Conservation (phyloP, 768 basidiomycete species). For the Mycena albidolilacea region DNA sequence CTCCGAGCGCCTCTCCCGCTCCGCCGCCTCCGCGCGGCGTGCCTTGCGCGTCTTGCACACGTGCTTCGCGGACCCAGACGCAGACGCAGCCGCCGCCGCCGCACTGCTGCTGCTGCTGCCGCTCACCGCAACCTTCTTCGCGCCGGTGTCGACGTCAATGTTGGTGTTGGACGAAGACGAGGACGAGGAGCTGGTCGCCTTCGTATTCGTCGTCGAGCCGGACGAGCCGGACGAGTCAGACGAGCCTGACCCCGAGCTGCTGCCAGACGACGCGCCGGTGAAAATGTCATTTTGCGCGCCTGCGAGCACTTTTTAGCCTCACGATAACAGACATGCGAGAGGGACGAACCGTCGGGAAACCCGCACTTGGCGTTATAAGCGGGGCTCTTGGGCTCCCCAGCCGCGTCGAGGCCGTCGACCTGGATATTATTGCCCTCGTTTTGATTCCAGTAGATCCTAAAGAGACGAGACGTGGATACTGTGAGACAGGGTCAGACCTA, state of each 20-base stretch:
- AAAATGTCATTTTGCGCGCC: constrained; percentile 65
- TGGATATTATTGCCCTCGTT: constrained; percentile 62
- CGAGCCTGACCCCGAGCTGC: neutral
- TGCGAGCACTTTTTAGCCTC: constrained; percentile 23
- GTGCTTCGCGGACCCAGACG: neutral
- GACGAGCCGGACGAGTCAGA: neutral
- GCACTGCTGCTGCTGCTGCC: neutral
- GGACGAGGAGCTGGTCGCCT: neutral
- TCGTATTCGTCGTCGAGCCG: neutral
- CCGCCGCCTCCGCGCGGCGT: constrained; percentile 17
- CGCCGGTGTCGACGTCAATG: neutral
- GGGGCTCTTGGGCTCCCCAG: constrained; percentile 59
- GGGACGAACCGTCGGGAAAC: constrained; percentile 59
- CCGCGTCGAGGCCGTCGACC: constrained; percentile 57
- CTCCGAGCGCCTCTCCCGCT: neutral
- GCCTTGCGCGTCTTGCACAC: constrained; percentile 24
- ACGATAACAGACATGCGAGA: neutral
- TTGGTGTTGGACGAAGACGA: neutral
- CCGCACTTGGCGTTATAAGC: constrained; percentile 66
- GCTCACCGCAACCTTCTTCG: constrained; percentile 8
- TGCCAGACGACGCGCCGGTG: constrained; percentile 35
- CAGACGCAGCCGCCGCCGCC: neutral
- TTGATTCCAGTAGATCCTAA: constrained; percentile 66
- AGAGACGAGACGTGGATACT: neutral
- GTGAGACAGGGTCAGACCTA: neutral